Conservation (phyloP, 2,329 filamentous ascomycete species). For the Pseudodiploospora longispora region DNA sequence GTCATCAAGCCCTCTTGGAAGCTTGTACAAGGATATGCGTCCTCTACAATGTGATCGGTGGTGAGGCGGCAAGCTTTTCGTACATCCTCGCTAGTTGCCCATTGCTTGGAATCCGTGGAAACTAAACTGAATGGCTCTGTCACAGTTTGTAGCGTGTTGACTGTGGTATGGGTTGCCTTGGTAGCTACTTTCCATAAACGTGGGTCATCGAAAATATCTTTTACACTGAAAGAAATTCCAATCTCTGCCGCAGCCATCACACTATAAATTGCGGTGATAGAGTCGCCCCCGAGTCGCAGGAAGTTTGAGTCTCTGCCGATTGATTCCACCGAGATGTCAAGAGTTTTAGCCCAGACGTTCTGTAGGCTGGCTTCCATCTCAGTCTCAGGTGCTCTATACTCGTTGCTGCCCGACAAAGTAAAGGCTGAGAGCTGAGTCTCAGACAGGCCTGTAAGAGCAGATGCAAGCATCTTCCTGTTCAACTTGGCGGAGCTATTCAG, state of each 20-base stretch:
- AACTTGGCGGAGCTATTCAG: constrained; percentile 1
- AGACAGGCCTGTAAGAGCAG: neutral
- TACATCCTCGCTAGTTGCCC: neutral
- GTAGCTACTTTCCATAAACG: constrained; percentile 2
- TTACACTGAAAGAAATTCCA: constrained; percentile 5
- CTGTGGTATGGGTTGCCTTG: neutral
- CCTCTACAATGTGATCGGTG: constrained; percentile 5
- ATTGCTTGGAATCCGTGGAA: neutral
- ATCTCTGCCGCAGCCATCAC: constrained; percentile 5
- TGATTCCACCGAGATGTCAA: constrained; percentile 1
- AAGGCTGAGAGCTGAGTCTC: neutral
- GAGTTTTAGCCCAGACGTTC: constrained; percentile 4
- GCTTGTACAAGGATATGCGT: constrained; percentile 26
- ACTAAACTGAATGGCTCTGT: constrained; percentile 7
- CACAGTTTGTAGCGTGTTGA: neutral
- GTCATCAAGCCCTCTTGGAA: constrained; percentile 31
- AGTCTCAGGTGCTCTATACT: constrained; percentile 2
- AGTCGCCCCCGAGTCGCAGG: constrained; percentile 20
- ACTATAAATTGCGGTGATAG: constrained; percentile 16
- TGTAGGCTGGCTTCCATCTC: constrained; percentile 3
- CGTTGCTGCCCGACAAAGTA: neutral
- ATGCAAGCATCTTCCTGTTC: constrained; percentile 1
- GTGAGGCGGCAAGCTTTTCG: neutral
- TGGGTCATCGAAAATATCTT: constrained; percentile 13
- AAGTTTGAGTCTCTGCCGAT: constrained; percentile 24